These are phyloP conservation scores for Pythium dissotocum DNA, from an alignment of 352 stramenopile genomes.

Conservation along the genomic window DNA sequence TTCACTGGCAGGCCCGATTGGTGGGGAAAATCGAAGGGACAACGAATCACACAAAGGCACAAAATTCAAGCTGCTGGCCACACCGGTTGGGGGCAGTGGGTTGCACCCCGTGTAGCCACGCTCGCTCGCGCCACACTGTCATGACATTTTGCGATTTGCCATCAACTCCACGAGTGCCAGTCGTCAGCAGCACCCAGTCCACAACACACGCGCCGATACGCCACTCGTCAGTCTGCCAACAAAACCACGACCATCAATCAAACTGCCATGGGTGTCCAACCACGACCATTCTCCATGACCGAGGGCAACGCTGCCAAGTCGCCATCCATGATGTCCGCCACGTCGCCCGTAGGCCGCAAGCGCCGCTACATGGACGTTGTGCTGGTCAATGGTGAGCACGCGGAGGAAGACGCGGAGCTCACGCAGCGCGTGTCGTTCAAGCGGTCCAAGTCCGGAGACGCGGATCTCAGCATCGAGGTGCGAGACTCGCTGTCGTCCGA, in stretches of 20 bases:
- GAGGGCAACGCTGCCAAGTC: conserved; percentile 11
- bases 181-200: background rate
- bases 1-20: background rate
- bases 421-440: conserved; percentile 28
- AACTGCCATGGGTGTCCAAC: conserved; percentile 25
- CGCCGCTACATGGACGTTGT: conserved; percentile 31
- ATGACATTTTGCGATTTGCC: conserved; percentile 22
- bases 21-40: conserved; percentile 13
- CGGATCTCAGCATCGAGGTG: conserved; percentile 12
- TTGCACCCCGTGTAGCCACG: background rate
- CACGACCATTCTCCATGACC: conserved; percentile 17
- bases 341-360: conserved; percentile 25
- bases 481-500: conserved; percentile 16
- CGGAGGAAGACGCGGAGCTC: conserved; percentile 11
- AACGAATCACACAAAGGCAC: conserved; percentile 2
- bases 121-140: background rate
- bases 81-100: background rate
- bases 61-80: background rate
- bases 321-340: conserved; percentile 11
- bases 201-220: no score
- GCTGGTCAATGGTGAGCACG: conserved; percentile 15
- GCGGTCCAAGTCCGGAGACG: conserved; percentile 26
- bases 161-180: conserved; percentile 1
- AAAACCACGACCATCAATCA: background rate
- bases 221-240: background rate